Evolutionary conservation across 225 moss, liverwort and hornwort genomes (phyloP).

Genomic region (Neckera pumila): DNA sequence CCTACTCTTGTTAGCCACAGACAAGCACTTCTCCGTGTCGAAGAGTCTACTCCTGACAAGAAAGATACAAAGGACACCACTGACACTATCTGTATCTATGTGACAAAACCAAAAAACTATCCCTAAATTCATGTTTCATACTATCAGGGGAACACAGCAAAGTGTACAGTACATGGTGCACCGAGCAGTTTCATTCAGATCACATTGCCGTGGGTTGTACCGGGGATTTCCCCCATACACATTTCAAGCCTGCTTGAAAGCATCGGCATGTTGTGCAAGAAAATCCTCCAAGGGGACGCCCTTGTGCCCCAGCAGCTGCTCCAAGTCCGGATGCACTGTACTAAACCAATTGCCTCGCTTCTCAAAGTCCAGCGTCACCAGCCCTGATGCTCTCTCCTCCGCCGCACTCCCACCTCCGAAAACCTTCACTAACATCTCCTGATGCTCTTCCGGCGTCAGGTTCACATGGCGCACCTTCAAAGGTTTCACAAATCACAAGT

Average conservation of each 20-base stretch:
- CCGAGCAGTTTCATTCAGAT: background rate
- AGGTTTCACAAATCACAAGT: background rate
- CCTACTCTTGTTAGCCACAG: background rate
- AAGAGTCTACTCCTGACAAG: background rate
- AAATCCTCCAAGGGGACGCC: background rate
- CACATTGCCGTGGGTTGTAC: background rate
- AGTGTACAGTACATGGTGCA: no score
- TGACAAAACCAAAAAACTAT: background rate
- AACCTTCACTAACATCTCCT: background rate
- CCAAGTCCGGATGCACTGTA: slow-evolving; percentile 7
- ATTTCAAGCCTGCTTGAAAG: background rate
- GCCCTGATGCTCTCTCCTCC: background rate
- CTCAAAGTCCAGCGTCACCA: background rate
- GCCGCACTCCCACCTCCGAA: background rate
- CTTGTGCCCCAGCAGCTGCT: slow-evolving; percentile 10
- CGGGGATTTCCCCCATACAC: no score
- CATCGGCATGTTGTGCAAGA: background rate
- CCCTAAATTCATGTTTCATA: no score
- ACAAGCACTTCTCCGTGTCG: background rate
- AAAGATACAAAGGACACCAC: background rate
- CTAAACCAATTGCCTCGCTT: background rate
- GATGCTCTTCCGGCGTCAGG: slow-evolving; percentile 14
- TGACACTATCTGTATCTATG: background rate
- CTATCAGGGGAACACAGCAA: background rate
- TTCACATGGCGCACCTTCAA: background rate